These are phyloP conservation scores for Thraustochytrium striatum DNA, from an alignment of 352 stramenopile genomes.

Conservation along the genomic window DNA sequence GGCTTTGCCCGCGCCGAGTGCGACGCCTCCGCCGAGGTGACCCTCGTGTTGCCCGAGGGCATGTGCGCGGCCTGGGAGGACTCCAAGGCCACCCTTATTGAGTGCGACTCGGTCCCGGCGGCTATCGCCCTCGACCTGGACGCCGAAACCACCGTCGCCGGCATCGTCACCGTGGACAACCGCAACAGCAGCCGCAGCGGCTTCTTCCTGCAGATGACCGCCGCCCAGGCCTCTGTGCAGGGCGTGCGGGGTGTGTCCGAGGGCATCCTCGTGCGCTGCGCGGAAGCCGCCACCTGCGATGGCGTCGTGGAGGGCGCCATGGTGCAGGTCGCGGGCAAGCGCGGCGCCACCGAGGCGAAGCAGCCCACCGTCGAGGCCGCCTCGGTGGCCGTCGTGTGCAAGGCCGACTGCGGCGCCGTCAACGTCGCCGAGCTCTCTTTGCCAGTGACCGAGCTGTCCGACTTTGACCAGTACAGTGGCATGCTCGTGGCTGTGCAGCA, in stretches of 20 bases:
- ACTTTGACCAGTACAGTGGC: slow-evolving; percentile 3
- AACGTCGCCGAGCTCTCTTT: slow-evolving; percentile 33
- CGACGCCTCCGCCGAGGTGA: neutral
- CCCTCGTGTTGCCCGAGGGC: neutral
- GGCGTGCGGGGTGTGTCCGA: neutral
- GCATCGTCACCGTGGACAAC: slow-evolving; percentile 17
- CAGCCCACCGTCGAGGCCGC: neutral
- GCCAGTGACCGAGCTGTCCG: neutral
- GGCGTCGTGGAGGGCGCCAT: slow-evolving; percentile 26
- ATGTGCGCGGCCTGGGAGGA: neutral
- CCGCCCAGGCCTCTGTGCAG: neutral
- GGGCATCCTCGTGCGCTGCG: slow-evolving; percentile 46
- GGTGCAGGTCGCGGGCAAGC: neutral
- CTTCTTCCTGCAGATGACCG: slow-evolving; percentile 47
- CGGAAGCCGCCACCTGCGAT: too few species aligned
- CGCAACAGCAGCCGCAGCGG: neutral
- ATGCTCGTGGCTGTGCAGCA: slow-evolving; percentile 26
- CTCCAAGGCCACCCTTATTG: neutral
- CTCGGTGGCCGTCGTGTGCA: neutral
- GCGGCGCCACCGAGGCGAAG: neutral
- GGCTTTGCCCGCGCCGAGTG: too few species aligned
- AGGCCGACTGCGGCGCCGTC: slow-evolving; percentile 30
- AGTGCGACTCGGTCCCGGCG: neutral
- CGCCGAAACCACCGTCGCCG: neutral
- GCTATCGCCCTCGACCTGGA: neutral